Base-by-base conservation (phyloP, 1,284 basidiomycete genomes). In the Ganoderma sinense region DNA sequence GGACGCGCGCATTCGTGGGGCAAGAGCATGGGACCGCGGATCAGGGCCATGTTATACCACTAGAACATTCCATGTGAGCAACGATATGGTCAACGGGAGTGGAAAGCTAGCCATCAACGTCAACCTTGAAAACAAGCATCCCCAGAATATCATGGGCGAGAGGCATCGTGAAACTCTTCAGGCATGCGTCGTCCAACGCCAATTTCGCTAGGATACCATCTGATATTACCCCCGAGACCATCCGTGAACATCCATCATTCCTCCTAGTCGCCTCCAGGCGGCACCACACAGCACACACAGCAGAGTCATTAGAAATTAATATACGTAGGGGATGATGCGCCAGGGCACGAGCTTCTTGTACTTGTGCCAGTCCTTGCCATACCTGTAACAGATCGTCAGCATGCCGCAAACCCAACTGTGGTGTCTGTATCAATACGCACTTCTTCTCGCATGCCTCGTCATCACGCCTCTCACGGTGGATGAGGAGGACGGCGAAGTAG, bases 401-500 rank as follows among this genome's bases (percentile, higher is more conserved):
- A 56, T 55, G 14, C 62, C 60, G 13, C 63, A 67, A 68, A 6
- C 18, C 63, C 64, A 26, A 48, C 63, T 51, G 68, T 16, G 2
- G 7, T 39, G 45, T 36, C n/a, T 7, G 73, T 62, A 80, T 23
- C 11, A 7, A 73, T 62, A 80, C 87, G 67, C 74, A 95, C 94
- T 98, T 98, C 78, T 91, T 88, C 79, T 89, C 86, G 82, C 98
- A 99, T 31, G 91, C 91, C 80, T 97, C 96, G 76, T 99, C 97
- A 80, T 99, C 98, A 51, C 98, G 88, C 70, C 85, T 85, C 82
- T 98, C 96, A 67, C 98, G 87, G 82, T 99, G 98, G 33, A 97
- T 85, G 69, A 99, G 91, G 36, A 99, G 89, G 26, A 98, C 89
- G 8, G 89, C 86, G 78, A 99, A 99, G 85, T 97, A 97, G 72